Percentiles rank a stretch among this genome's conserved stretches.
Conservation (phyloP, 208 protist genomes). For the Naegleria lovaniensis region DNA sequence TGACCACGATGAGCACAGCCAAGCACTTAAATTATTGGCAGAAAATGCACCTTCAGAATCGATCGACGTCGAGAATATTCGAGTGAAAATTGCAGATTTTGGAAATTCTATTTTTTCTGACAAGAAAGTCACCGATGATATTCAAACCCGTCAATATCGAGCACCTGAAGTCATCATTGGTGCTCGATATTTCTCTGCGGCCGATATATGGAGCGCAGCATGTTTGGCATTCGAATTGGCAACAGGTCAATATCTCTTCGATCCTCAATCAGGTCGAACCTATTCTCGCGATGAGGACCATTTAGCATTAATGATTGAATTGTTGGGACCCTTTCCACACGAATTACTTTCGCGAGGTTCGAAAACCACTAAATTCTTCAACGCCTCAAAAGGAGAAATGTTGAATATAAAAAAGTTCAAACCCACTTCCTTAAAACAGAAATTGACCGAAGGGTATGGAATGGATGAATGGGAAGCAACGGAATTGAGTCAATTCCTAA, state of each 20-base stretch:
- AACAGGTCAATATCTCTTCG: conserved; percentile 83
- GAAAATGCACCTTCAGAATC: conserved; percentile 54
- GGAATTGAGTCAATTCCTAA: conserved; percentile 81
- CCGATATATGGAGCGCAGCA: conserved; percentile 82
- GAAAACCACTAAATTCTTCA: conserved; percentile 61
- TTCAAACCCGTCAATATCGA: conserved; percentile 84
- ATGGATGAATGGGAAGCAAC: conserved; percentile 73
- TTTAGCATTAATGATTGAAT: conserved; percentile 84
- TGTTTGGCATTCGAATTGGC: conserved; percentile 88
- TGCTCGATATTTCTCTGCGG: conserved; percentile 58
- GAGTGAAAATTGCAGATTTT: conserved; percentile 92
- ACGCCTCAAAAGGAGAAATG: conserved; percentile 50
- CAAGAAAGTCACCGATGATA: conserved; percentile 88
- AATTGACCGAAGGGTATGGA: conserved; percentile 83
- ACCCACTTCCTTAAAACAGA: conserved; percentile 51
- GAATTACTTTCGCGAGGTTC: conserved; percentile 28
- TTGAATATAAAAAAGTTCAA: conserved; percentile 56
- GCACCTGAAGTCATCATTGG: conserved; percentile 82
- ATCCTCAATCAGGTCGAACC: conserved; percentile 73
- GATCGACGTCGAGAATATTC: background rate
- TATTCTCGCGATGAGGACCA: conserved; percentile 68
- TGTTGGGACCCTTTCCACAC: conserved; percentile 73
- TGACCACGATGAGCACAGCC: background rate
- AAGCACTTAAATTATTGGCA: conserved; percentile 71
- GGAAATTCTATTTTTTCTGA: conserved; percentile 96